Base-by-base conservation (phyloP, 805 yeast species). In the Sugiyamaella boreocaroliniensis region DNA sequence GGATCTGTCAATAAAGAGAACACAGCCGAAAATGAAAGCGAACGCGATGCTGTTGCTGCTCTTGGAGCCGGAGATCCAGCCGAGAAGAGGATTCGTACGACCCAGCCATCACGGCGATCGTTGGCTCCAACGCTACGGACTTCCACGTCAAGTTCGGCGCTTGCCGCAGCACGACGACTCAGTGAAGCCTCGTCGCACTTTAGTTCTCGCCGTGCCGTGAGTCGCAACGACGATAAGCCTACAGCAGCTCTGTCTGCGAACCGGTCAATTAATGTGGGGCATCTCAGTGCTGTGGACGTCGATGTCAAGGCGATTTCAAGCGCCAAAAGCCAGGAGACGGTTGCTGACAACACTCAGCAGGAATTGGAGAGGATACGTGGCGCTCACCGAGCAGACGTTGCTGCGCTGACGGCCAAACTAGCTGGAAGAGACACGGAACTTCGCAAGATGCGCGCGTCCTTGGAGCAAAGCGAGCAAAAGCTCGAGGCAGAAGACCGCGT, bases 351-450 rank as follows among this genome's bases (percentile, higher is more conserved):
- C 9, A 18, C 16, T 5, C 50, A 22, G 29, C 40, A 20, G 26
- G 52, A 50, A 26, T 18, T 43, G 42, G 58, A 55, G 18, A 48
- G 40, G 45, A 11, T 50, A 41, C 22, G 22, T 45, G 20, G 11
- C 16, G 26, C 6, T 32, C 48, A 49, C 16, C 26, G 29, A 26
- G 51, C 52, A 7, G 59, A 60, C 40, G 32, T 60, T 1, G 51
- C 45, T 4, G 46, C 57, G 11, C 34, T 54, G 26, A 43, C 51
- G 16, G 60, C 63, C 12, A 42, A 44, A 20, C 34, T 60, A n/a
- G 41, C 54, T 12, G 63, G 63, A 29, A 55, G 55, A 50, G 58
- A 56, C 46, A 45, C 47, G 10, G 63, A 60, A 45, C 16, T 57
- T 2, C 40, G 45, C 10, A 12, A 48, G 9, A 29, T 60, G 42